Evolutionary conservation across 768 basidiomycete species (phyloP), one percentile per base, ranked within the genome.

Genomic region (Termitomyces sp.): DNA sequence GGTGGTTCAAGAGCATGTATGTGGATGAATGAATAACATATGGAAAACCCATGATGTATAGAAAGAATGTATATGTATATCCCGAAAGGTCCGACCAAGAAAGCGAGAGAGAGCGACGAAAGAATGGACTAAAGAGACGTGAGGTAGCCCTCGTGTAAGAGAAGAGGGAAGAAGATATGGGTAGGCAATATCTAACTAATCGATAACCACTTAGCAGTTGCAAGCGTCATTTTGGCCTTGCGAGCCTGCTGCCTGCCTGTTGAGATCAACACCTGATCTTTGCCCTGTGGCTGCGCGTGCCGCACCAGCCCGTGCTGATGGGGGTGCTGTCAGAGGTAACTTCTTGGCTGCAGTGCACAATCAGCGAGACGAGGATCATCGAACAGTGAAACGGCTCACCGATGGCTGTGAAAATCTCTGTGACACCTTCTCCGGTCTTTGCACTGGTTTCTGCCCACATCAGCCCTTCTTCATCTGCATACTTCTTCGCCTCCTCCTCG

Each of bases 381-480:
- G 39, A 56, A 23, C 21, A 44, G 16, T 14, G 27, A 17, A 16
- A 14, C 19, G 45, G 60, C 84, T 61, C 64, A 91, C 91, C 92
- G 62, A 95, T 93, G 7, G 86, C 82, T 32, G 84, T 86, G 73
- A 95, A 94, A 59, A 95, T 87, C 52, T 91, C 89, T 42, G 85
- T 72, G 14, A 96, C 92, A 57, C 89, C 90, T 61, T 94, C 87
- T 27, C 91, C 92, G 16, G 84, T 78, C 82, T 96, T 96, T 40
- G 93, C 93, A 67, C 88, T 91, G 1, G 91, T 91, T 74, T 95
- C 93, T 47, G 83, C 84, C 89, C 91, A 96, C 88, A 94, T 87
- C 45, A 95, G 71, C 44, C 92, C 91, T 73, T 96, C 92, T 70
- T 94, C 91, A 51, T 92, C 85, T 0, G 93, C 93, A 65, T 91